Conservation (phyloP, 2,329 filamentous ascomycete species). For the Phialocephala sp. region DNA sequence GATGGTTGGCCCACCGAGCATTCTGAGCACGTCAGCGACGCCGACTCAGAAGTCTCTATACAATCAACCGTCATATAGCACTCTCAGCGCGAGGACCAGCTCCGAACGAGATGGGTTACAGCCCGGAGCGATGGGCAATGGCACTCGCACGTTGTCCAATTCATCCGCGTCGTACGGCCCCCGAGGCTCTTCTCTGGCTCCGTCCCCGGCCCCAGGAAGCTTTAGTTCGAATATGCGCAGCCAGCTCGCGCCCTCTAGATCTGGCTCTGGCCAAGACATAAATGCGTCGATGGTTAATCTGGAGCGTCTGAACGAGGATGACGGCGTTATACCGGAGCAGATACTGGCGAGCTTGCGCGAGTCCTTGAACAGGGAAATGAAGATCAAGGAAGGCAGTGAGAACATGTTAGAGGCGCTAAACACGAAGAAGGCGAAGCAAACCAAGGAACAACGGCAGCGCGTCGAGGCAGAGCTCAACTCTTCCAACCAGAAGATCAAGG, state of each 20-base stretch:
- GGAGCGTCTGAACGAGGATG: constrained; percentile 69
- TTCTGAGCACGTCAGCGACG: constrained; percentile 59
- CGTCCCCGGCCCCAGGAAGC: constrained; percentile 76
- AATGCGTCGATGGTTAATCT: constrained; percentile 54
- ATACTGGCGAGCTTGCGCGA: constrained; percentile 78
- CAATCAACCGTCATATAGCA: constrained; percentile 49
- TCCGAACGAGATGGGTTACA: constrained; percentile 64
- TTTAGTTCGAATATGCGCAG: constrained; percentile 89
- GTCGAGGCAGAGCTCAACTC: constrained; percentile 90
- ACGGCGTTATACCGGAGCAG: constrained; percentile 68
- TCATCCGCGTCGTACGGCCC: constrained; percentile 67
- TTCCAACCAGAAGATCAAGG: constrained; percentile 76
- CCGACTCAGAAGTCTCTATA: constrained; percentile 59
- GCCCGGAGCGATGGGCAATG: constrained; percentile 50
- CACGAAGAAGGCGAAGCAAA: constrained; percentile 93
- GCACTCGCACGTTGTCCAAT: constrained; percentile 55
- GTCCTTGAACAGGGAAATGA: constrained; percentile 90
- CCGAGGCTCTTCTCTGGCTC: constrained; percentile 72
- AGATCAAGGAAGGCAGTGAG: constrained; percentile 97
- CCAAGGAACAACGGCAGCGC: constrained; percentile 79
- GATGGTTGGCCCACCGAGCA: constrained; percentile 48
- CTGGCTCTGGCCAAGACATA: constrained; percentile 63
- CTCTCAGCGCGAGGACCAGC: constrained; percentile 51
- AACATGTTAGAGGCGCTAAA: constrained; percentile 96
- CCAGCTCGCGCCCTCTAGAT: constrained; percentile 66